Base-by-base conservation (phyloP, 1,139 yeast genomes). In the Saccharomycopsis crataegensis region DNA sequence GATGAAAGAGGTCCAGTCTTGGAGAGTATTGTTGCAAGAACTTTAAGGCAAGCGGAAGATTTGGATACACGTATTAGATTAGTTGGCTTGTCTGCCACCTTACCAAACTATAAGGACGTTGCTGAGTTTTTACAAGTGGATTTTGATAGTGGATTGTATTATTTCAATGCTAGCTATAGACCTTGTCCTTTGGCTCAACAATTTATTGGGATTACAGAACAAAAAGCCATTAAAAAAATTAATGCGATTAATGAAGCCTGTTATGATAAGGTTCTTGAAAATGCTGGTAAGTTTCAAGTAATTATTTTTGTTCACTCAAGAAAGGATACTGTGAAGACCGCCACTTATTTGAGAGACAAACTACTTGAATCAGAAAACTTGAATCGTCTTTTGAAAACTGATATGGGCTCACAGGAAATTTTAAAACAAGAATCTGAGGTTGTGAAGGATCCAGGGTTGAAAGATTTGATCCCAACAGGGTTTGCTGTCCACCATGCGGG, bases 1-100 rank as follows among this genome's bases (percentile, higher is more conserved):
- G 99, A 93, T 77, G 99, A 94, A 58, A 80, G 99, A 71, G 99
- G 99, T 60, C 89, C 98, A 2, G 99, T 93, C 8, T 88, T 93
- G 57, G 99, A 93, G 67, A 89, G 97, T 0, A 74, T 93, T 57
- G 98, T 93, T 8, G 97, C 99, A 0, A 80, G 99, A 68, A 94
- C 99, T 0, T 75, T 91, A 59, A 75, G 99, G 58, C 97, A 91
- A 64, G 98, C 93, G 7, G 98, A 93, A 67, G 82, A 95, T 58
- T 79, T 94, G 0, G 99, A 93, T 66, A 84, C 87, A 58, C 86
- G 91, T 94, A 93, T 94, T 57, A 75, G 99, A 61, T 93, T 94
- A 37, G 86, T 93, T n/a, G 99, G 99, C 59, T 75, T 93, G 52
- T 91, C 98, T 6, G 99, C 99, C 0, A 93, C 99, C 0, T 74